Evolutionary conservation across 2,329 filamentous ascomycete species (phyloP).

Genomic region (Colletotrichum sp.): DNA sequence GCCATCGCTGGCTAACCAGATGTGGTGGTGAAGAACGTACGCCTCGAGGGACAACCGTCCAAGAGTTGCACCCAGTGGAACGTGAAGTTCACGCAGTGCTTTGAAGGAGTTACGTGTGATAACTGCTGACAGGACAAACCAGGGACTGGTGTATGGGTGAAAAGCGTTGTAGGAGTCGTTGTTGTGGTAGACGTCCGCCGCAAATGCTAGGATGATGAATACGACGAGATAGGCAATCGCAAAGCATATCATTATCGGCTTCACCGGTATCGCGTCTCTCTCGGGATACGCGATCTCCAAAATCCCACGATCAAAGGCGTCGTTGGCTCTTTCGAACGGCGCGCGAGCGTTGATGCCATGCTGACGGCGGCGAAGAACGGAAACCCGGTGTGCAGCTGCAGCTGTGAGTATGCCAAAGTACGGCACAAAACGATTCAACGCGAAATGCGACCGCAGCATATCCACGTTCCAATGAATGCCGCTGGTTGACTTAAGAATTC

Average conservation of each 20-base stretch:
- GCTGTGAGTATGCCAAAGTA: constrained; percentile 61
- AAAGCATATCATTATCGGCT: constrained; percentile 14
- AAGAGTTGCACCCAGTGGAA: constrained; percentile 53
- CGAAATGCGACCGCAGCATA: constrained; percentile 56
- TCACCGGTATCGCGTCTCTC: constrained; percentile 15
- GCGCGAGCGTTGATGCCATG: constrained; percentile 3
- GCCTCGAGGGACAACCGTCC: constrained; percentile 59
- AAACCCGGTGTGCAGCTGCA: constrained; percentile 39
- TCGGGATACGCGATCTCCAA: constrained; percentile 10
- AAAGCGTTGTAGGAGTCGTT: constrained; percentile 13
- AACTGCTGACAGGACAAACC: constrained; percentile 47
- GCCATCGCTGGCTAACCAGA: constrained; percentile 62
- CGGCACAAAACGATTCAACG: constrained; percentile 59
- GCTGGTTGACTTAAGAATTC: constrained; percentile 31
- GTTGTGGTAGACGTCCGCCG: not conserved
- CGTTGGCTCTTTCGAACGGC: constrained; percentile 3
- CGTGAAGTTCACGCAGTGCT: constrained; percentile 46
- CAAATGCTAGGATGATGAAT: constrained; percentile 16
- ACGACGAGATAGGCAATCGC: constrained; percentile 5
- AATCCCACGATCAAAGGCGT: constrained; percentile 11
- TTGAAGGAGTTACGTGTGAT: constrained; percentile 52
- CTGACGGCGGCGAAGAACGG: constrained; percentile 7
- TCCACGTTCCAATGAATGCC: constrained; percentile 52
- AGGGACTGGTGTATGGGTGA: constrained; percentile 21
- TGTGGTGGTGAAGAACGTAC: constrained; percentile 62